Evolutionary conservation across 768 basidiomycete species (phyloP), one percentile per base, ranked within the genome.

Genomic region (Exsudoporus frostii): DNA sequence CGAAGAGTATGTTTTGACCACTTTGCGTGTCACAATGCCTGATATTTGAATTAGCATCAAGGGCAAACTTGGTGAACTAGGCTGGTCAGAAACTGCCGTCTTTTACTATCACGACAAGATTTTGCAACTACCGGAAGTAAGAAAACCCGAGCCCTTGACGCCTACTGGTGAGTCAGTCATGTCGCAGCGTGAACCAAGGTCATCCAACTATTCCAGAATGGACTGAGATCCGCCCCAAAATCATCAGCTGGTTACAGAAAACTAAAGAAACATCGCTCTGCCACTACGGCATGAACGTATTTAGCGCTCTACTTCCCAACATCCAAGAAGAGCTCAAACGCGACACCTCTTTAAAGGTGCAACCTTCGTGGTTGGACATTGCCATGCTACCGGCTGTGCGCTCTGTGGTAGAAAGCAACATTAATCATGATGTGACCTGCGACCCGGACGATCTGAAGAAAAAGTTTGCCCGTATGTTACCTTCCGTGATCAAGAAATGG

Each of bases 61-160:
- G 20, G 1, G 0, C n/a, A 44, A 19, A 20, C 45, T 60, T 15
- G 5, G 5, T 6, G 50, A 42, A 8, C 15, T 39, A 22, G 51
- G 46, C n/a, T 50, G 45, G 51, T 8, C 11, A 11, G 19, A 33
- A 5, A 1, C 11, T 5, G 4, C 20, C 19, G 10, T n/a, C 17
- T 10, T 13, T 2, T 14, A 22, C 13, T 13, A 7, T 24, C 3
- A 17, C 9, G 0, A 11, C 14, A 6, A 7, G 5, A 20, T 61
- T 39, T n/a, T 19, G 27, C 19, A 1, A 8, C 27, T 47, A 13
- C 59, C 59, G 0, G 7, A 62, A 51, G 60, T 54, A 9, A 49
- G 19, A 1, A 62, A 40, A 22, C 24, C 33, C 0, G 49, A 51
- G 22, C 44, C 46, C 8, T 25, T 51, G 30, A 54, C 60, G 7